These are phyloP conservation scores for Torrubiellomyces zombiae DNA, from an alignment of 2,329 filamentous ascomycete species.

Conservation along the genomic window DNA sequence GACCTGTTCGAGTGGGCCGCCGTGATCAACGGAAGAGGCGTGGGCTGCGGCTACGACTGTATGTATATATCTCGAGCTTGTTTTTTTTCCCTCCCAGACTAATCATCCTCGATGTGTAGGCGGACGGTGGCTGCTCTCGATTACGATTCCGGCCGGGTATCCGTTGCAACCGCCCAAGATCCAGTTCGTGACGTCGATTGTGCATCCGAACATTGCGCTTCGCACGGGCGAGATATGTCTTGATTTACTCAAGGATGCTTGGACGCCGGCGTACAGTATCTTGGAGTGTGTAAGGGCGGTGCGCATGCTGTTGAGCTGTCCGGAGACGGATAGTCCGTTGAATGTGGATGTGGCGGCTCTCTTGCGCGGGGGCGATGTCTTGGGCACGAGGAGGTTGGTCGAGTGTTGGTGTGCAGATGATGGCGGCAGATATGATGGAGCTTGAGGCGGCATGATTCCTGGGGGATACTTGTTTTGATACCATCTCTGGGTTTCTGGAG, in stretches of 20 bases:
- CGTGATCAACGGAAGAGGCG: constrained; percentile 40
- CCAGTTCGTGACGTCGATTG: constrained; percentile 65
- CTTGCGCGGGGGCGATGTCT: constrained; percentile 46
- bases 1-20: constrained; percentile 42
- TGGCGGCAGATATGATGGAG: constrained; percentile 19
- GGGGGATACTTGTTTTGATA: too few species aligned
- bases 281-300: constrained; percentile 57
- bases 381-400: constrained; percentile 54
- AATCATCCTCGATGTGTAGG: constrained; percentile 15
- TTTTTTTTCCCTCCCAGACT: not conserved
- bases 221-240: constrained; percentile 82
- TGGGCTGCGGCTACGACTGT: constrained; percentile 42
- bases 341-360: constrained; percentile 66
- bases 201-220: constrained; percentile 62
- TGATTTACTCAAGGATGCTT: constrained; percentile 62
- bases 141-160: constrained; percentile 62
- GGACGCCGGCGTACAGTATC: constrained; percentile 77
- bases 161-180: constrained; percentile 64
- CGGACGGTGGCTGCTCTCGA: constrained; percentile 70
- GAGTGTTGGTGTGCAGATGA: constrained; percentile 45
- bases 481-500: too few species aligned
- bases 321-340: constrained; percentile 58
- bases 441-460: too few species aligned
- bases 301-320: constrained; percentile 45
- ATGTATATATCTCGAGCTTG: constrained; percentile 6